Evolutionary conservation across 306 rosid species (phyloP).

Genomic region (Trifolium subterraneum): DNA sequence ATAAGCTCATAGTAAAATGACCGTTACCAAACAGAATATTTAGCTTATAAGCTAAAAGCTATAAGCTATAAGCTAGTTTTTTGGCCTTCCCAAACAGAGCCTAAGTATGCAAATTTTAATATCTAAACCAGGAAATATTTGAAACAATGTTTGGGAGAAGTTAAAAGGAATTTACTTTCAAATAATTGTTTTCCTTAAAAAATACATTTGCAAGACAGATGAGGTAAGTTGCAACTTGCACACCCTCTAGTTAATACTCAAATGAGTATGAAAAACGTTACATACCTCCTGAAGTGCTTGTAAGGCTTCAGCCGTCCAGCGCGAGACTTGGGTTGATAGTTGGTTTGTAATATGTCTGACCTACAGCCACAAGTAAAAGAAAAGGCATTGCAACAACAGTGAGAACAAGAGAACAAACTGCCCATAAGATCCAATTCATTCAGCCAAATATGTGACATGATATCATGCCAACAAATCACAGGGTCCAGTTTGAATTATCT

Average conservation of each 20-base stretch:
- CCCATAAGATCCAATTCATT: constrained; percentile 1
- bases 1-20: too few relatives aligned
- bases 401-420: constrained; percentile 20
- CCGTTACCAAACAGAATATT: too few relatives aligned
- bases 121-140: constrained; percentile 12
- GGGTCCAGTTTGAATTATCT: not conserved
- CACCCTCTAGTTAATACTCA: constrained; percentile 14
- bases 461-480: constrained; percentile 21
- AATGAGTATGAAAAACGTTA: constrained; percentile 36
- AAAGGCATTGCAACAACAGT: constrained; percentile 5
- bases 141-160: constrained; percentile 14
- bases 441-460: constrained; percentile 11
- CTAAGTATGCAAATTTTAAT: not conserved
- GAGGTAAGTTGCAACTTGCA: constrained; percentile 24
- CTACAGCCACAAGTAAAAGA: constrained; percentile 43
- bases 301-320: constrained; percentile 86
- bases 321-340: constrained; percentile 46
- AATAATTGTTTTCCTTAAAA: not conserved
- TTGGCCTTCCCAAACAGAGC: too few relatives aligned
- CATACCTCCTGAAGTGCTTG: constrained; percentile 80
- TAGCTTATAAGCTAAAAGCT: too few relatives aligned
- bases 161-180: not conserved
- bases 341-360: constrained; percentile 61
- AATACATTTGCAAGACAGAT: constrained; percentile 2
- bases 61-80: too few relatives aligned